Evolutionary conservation across 176 grass and related monocot species (phyloP).

Genomic region (Aegilops longissima): DNA sequence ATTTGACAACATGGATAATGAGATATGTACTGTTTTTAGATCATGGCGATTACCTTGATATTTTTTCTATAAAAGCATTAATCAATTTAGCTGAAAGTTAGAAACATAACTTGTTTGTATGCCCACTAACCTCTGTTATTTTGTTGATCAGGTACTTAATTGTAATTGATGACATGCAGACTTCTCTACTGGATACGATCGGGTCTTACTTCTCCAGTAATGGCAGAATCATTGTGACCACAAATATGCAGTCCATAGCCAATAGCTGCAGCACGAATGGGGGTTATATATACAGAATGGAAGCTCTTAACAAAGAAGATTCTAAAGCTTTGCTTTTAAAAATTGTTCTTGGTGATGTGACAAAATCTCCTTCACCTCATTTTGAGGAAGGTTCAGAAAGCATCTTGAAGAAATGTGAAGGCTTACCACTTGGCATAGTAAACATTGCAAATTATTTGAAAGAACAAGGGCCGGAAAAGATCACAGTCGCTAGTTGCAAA

Average conservation of each 20-base stretch:
- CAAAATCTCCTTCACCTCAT: background rate
- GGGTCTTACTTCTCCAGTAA: background rate
- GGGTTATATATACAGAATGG: background rate
- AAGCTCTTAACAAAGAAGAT: background rate
- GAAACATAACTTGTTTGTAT: background rate
- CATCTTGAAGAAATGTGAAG: slow-evolving; percentile 10
- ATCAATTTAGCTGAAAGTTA: background rate
- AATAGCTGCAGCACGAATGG: background rate
- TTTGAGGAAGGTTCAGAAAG: background rate
- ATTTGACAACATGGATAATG: too few species aligned
- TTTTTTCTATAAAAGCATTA: background rate
- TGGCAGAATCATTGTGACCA: slow-evolving; percentile 1
- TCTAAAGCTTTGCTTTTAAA: background rate
- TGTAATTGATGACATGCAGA: background rate
- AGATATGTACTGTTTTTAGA: too few species aligned
- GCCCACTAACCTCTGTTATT: background rate
- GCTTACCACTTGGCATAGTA: background rate
- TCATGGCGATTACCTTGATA: background rate
- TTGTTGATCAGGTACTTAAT: background rate
- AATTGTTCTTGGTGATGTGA: background rate
- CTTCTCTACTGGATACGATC: background rate
- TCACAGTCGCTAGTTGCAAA: background rate
- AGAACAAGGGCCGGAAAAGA: background rate
- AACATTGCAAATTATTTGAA: background rate
- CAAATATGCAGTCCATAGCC: background rate